A percentile compares a stretch with the other conserved stretches of the same genome.
phyloP scores from a whole-genome alignment of 495 filamentous ascomycete genomes.

The Aspergillus egyptiacus region DNA sequence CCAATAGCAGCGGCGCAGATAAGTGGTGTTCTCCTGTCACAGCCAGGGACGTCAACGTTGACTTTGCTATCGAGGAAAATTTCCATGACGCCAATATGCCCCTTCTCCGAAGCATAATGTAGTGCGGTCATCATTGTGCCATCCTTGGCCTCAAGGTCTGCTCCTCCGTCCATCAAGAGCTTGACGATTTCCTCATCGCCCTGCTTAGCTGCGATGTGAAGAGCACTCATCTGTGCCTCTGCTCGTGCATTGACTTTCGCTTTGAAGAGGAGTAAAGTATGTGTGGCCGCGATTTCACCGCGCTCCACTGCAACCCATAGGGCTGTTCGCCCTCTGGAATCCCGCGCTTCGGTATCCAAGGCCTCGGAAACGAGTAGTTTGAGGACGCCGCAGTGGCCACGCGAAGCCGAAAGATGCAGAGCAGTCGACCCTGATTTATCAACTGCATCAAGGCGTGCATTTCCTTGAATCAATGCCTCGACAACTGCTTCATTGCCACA shows the following conservation, averaged over 20 bases:
- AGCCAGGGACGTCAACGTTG: constrained; percentile 31
- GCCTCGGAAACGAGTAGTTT: constrained; percentile 30
- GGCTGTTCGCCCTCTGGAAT: constrained; percentile 31
- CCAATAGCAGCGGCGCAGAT: constrained; percentile 39
- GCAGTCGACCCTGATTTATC: constrained; percentile 36
- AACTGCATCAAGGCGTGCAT: constrained; percentile 29
- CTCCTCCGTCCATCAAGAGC: constrained; percentile 29
- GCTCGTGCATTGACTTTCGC: constrained; percentile 38
- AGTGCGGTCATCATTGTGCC: constrained; percentile 37
- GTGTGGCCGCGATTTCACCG: constrained; percentile 22
- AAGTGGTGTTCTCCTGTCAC: constrained; percentile 34
- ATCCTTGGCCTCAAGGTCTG: constrained; percentile 40
- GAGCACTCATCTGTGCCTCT: constrained; percentile 31
- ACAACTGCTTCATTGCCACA: constrained; percentile 42
- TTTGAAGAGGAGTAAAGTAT: constrained; percentile 16
- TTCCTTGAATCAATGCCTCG: constrained; percentile 31
- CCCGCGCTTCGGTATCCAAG: constrained; percentile 27
- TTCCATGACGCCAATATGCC: constrained; percentile 26
- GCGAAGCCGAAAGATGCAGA: constrained; percentile 40
- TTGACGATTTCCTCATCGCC: constrained; percentile 32
- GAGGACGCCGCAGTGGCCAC: constrained; percentile 35
- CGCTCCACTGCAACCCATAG: constrained; percentile 32
- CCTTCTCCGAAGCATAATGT: constrained; percentile 37
- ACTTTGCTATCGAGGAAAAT: constrained; percentile 34
- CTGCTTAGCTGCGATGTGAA: constrained; percentile 35